A percentile compares a stretch with the other conserved stretches of the same genome.
These are phyloP conservation scores for Fusarium bulbicola DNA, from an alignment of 2,329 filamentous ascomycete species.

Conservation along the genomic window DNA sequence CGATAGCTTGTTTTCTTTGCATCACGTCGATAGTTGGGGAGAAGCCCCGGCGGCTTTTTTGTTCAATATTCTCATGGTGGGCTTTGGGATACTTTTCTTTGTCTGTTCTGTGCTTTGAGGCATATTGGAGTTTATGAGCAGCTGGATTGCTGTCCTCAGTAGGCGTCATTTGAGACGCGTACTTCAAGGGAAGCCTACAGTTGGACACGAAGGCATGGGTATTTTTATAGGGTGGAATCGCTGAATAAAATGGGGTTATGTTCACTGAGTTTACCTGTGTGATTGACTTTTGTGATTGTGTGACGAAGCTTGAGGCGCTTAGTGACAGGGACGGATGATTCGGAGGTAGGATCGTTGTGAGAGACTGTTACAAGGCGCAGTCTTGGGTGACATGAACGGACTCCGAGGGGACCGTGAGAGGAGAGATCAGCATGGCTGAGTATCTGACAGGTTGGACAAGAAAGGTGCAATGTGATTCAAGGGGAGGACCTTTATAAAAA, in stretches of 20 bases:
- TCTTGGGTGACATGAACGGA: slow-evolving; percentile 6
- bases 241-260: slow-evolving; percentile 28
- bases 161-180: slow-evolving; percentile 25
- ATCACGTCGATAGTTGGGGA: slow-evolving; percentile 39
- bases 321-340: not conserved
- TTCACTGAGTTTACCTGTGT: slow-evolving; percentile 2
- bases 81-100: slow-evolving; percentile 17
- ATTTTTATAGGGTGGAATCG: slow-evolving; percentile 25
- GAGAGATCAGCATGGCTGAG: not conserved
- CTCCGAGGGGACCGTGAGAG: not conserved
- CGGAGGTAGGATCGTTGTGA: not conserved
- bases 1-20: slow-evolving; percentile 32
- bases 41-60: slow-evolving; percentile 48
- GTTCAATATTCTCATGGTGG: slow-evolving; percentile 38
- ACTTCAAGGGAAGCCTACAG: slow-evolving; percentile 27
- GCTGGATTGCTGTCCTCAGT: slow-evolving; percentile 31
- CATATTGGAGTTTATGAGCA: slow-evolving; percentile 37
- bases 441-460: not conserved
- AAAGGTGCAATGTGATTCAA: not conserved
- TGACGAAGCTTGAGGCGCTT: not conserved
- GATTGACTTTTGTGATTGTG: not conserved
- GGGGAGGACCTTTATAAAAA: not conserved
- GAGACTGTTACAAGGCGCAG: slow-evolving; percentile 9
- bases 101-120: slow-evolving; percentile 14
- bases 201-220: slow-evolving; percentile 37